Evolutionary conservation across 1,284 basidiomycete species (phyloP), one percentile per base, ranked within the genome.

Genomic region (Tetrapyrgos nigripes): DNA sequence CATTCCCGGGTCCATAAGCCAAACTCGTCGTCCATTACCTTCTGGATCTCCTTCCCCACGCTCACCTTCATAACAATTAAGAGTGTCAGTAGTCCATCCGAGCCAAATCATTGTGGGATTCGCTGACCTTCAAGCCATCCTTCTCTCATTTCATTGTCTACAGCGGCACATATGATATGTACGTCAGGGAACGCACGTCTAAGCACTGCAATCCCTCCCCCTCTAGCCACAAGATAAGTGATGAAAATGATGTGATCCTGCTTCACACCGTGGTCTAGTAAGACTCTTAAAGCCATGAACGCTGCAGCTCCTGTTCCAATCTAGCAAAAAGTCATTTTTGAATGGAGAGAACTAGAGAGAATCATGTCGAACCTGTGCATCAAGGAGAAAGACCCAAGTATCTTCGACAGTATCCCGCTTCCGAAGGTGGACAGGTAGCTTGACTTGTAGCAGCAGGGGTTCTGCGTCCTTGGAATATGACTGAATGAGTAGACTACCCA

Each of bases 241-340:
- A 96, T 85, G 68, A 95, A 94, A 58, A 96, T 86, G 67, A 96
- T 94, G 67, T 90, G 88, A 47, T 90, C 83, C 69, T 95, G 86
- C 63, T 71, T 84, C 8, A 98, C 89, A n/a, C 96, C 96, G 68
- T 99, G 97, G 70, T 99, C 97, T 26, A 98, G 83, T 17, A 98
- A 79, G 4, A 97, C 87, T n/a, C 97, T 89, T 58, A 99, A 92
- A 0, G 95, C 93, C 97, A 98, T 98, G 73, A 96, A 91, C 1
- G 94, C 96, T 3, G 96, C 89, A 0, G 97, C 96, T 2, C 91
- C 97, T 0, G 96, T 98, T 4, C 94, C 95, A 73, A 98, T 95
- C 87, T 97, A 62, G 43, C 37, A 48, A 27, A 44, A 13, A 35
- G 43, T 14, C 17, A 43, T 21, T 33, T 14, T 31, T 53, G 19